Conservation (phyloP, 2,329 filamentous ascomycete genomes). For the Tolypocladium cylindrosporum region DNA sequence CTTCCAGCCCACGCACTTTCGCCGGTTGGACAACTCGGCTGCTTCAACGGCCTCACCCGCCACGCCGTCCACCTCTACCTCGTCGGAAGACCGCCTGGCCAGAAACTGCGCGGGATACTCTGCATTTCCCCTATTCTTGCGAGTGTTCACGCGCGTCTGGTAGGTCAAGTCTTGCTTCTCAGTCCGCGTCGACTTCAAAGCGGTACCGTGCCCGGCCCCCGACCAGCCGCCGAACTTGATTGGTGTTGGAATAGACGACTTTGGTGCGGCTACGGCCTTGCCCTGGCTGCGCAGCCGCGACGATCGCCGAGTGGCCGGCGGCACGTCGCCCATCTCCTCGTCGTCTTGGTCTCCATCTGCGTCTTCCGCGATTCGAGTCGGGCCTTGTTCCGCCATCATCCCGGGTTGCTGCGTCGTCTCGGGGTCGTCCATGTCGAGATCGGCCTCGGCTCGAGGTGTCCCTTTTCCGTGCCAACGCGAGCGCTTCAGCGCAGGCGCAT, state of each 20-base stretch:
- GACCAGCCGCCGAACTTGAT: conserved; percentile 19
- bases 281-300: conserved; percentile 19
- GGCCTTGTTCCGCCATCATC: neutral
- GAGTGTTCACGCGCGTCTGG: conserved; percentile 24
- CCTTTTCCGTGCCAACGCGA: conserved; percentile 9
- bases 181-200: conserved; percentile 10
- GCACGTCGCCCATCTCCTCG: conserved; percentile 6
- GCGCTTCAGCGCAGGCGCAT: conserved; percentile 14
- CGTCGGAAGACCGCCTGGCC: conserved; percentile 12
- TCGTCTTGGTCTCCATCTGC: conserved; percentile 5
- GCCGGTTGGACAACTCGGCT: conserved; percentile 6
- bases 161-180: conserved; percentile 21
- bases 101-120: conserved; percentile 24
- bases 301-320: conserved; percentile 18
- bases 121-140: conserved; percentile 23
- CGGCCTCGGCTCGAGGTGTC: neutral
- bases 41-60: conserved; percentile 3
- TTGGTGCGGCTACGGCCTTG: conserved; percentile 8
- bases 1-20: conserved; percentile 24
- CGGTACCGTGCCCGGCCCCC: conserved; percentile 11
- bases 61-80: conserved; percentile 6
- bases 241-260: conserved; percentile 23
- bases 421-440: conserved; percentile 1
- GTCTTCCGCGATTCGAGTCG: neutral
- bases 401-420: neutral